phyloP scores from a whole-genome alignment of 352 stramenopile genomes.

The Phytophthora ramorum region DNA sequence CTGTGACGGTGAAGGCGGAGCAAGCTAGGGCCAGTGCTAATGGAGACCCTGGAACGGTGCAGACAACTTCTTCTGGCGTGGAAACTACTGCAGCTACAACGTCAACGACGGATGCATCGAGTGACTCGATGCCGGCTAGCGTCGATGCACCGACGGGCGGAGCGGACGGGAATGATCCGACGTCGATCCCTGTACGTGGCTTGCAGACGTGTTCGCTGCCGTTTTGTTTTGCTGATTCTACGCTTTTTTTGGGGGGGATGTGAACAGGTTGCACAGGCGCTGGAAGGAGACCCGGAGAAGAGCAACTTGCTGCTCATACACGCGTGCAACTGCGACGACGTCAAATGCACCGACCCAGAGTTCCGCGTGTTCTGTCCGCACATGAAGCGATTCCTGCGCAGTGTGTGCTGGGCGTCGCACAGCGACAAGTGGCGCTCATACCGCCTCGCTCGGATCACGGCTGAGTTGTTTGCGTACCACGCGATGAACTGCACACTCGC shows the following conservation, averaged over 20 bases:
- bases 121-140: neutral
- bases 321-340: constrained; percentile 61
- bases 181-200: constrained; percentile 25
- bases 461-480: constrained; percentile 65
- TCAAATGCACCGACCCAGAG: constrained; percentile 43
- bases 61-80: neutral
- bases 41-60: neutral
- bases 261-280: constrained; percentile 47
- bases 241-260: neutral
- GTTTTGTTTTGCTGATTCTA: constrained; percentile 1
- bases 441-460: constrained; percentile 49
- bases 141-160: constrained; percentile 3
- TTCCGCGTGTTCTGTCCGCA: constrained; percentile 57
- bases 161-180: constrained; percentile 17
- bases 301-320: constrained; percentile 68
- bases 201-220: neutral
- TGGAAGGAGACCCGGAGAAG: constrained; percentile 47
- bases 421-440: constrained; percentile 60
- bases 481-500: constrained; percentile 48
- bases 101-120: neutral
- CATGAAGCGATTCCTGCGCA: constrained; percentile 78
- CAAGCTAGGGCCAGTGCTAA: neutral
- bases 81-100: neutral
- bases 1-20: constrained; percentile 34
- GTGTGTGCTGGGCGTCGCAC: constrained; percentile 71